phyloP scores from a whole-genome alignment of 1,284 basidiomycete species.

The Cronartium quercuum region DNA sequence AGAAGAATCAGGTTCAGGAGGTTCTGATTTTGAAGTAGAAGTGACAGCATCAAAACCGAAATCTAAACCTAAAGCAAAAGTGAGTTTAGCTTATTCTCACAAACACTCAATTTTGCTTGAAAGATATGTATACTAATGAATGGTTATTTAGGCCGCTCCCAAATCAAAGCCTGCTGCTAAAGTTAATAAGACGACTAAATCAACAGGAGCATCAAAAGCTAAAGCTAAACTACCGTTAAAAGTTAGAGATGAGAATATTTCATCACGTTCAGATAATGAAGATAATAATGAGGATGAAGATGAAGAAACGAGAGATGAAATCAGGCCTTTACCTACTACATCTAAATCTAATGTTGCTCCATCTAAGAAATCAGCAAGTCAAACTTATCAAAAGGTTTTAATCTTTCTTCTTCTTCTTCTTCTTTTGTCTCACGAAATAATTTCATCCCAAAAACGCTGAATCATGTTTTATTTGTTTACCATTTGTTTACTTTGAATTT shows the following conservation, averaged over 20 bases:
- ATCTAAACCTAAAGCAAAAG: constrained; percentile 2
- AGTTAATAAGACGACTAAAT: constrained; percentile 6
- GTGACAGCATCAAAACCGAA: neutral
- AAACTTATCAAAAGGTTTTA: constrained; percentile 45
- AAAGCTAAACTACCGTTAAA: neutral
- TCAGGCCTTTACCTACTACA: neutral
- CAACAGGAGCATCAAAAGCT: neutral
- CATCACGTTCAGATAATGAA: neutral
- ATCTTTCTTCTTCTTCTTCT: neutral
- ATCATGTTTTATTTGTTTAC: neutral
- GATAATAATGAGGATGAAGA: neutral
- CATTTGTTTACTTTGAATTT: neutral
- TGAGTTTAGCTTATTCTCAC: neutral
- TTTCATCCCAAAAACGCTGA: no score
- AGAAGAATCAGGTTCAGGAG: neutral
- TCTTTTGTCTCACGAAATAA: neutral
- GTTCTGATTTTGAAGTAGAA: constrained; percentile 9
- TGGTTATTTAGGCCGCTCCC: neutral
- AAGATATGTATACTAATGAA: neutral
- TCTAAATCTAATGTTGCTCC: neutral
- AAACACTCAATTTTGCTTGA: neutral
- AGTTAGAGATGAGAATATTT: constrained; percentile 3
- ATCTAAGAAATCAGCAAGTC: constrained; percentile 44
- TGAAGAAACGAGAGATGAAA: neutral
- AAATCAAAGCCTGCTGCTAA: neutral